phyloP scores from a whole-genome alignment of 495 filamentous ascomycete genomes.

The Lasiosphaeria hispida region DNA sequence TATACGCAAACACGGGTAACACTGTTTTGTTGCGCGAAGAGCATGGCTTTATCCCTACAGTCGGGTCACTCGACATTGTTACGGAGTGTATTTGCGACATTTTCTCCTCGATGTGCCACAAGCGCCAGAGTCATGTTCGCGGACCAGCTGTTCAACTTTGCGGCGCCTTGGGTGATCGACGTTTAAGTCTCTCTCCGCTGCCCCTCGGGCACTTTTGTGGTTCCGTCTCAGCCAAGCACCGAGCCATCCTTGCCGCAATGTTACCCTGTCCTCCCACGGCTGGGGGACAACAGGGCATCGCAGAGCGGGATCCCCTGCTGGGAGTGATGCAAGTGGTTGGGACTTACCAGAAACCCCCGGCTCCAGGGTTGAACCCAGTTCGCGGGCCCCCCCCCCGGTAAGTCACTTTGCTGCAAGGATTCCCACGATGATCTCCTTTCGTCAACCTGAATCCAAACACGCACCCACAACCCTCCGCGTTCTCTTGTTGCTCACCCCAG shows the following conservation, averaged over 20 bases:
- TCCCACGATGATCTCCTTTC: constrained; percentile 11
- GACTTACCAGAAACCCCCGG: background rate
- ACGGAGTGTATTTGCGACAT: background rate
- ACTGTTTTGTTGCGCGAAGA: no score
- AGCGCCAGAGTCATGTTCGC: constrained; percentile 19
- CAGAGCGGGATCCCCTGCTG: background rate
- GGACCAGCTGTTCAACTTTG: constrained; percentile 10
- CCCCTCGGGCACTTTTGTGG: background rate
- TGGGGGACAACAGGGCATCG: no score
- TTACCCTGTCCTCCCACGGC: constrained; percentile 1
- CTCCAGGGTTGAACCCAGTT: background rate
- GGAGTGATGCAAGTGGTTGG: background rate
- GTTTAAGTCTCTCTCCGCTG: background rate
- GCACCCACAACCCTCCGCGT: no score
- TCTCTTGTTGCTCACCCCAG: background rate
- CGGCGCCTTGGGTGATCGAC: constrained; percentile 17
- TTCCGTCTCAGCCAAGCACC: background rate
- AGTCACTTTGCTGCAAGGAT: constrained; percentile 8
- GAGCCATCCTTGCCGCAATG: constrained; percentile 3
- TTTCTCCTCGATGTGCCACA: constrained; percentile 2
- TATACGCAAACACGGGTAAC: no score
- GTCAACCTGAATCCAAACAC: background rate
- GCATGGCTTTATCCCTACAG: no score
- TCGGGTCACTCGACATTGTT: background rate
- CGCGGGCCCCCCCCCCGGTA: background rate